Base-by-base conservation (phyloP, 495 filamentous ascomycete species). In the Annulohypoxylon bovei region DNA sequence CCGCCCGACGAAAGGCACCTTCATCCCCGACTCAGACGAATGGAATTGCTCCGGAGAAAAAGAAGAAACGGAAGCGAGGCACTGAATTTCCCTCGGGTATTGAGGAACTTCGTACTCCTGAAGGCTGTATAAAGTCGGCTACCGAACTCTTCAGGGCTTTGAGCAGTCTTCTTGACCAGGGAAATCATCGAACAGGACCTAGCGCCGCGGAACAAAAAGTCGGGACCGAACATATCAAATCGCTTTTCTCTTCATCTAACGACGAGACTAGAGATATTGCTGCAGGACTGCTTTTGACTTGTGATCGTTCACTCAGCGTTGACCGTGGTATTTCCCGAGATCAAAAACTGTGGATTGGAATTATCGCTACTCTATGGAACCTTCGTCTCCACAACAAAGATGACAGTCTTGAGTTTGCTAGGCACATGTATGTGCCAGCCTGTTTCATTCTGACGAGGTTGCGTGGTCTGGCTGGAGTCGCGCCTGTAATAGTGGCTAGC, bases 221-320 rank as follows among this genome's bases (percentile, higher is more conserved):
- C 61, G 82, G 83, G 6, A 77, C 77, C 14, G 81, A 84, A 47
- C 81, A 83, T 56, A 70, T 85, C 74, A 83, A 83, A 55, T 82
- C 83, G 23, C 67, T 85, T 35, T 84, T 85, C 72, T 81, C 72
- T 18, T 75, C 75, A 0, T 78, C 82, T 16, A 77, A 79, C 3
- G 54, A 75, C 54, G 82, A 84, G 25, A 73, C 74, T 8, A 78
- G 78, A 62, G 76, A 75, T 37, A 71, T 82, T 6, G 71, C 80
- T 8, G 77, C 75, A 0, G 79, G 76, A 4, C 62, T 83, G 37
- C 70, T 85, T 3, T 60, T 73, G 27, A 67, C 82, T 14, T 84
- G 81, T 62, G 61, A 75, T 40, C 40, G 79, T n/a, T 69, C 72
- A 3, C 54, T 77, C 6, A 68, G 62, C 25, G 71, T 77, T 12